These are phyloP conservation scores for Amaranthus hypochondriacus DNA, from an alignment of 148 eudicot species.

Conservation along the genomic window DNA sequence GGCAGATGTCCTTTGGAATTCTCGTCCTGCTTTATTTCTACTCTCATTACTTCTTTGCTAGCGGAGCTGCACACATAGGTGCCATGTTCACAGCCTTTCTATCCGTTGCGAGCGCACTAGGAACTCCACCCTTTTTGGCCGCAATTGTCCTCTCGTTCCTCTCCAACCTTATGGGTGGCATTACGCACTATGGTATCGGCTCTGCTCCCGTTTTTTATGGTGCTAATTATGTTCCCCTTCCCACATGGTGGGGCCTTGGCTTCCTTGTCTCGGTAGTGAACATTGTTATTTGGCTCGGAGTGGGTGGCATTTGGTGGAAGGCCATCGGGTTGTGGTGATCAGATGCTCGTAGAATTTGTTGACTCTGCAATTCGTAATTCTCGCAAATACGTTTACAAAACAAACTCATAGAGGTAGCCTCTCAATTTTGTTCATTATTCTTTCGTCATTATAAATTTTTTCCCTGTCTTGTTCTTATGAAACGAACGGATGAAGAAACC, in stretches of 20 bases:
- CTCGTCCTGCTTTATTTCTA: constrained; percentile 94
- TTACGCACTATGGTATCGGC: constrained; percentile 94
- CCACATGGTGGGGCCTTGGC: constrained; percentile 96
- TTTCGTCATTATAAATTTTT: neutral
- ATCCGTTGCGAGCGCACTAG: constrained; percentile 90
- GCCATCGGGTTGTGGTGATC: constrained; percentile 78
- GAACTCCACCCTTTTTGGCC: constrained; percentile 81
- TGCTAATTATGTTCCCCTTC: constrained; percentile 87
- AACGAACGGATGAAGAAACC: constrained; percentile 13
- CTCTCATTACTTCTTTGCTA: constrained; percentile 96
- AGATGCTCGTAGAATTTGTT: constrained; percentile 21
- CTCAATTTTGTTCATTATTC: constrained; percentile 25
- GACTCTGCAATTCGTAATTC: constrained; percentile 22
- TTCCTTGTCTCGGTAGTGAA: constrained; percentile 81
- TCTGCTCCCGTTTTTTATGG: constrained; percentile 96
- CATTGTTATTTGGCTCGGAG: constrained; percentile 89
- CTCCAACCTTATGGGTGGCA: constrained; percentile 96
- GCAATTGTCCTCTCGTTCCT: constrained; percentile 86
- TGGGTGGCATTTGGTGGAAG: constrained; percentile 98
- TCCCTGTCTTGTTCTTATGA: constrained; percentile 1
- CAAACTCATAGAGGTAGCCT: constrained; percentile 28
- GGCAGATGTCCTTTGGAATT: constrained; percentile 91
- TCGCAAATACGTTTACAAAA: constrained; percentile 9
- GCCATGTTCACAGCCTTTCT: constrained; percentile 97
- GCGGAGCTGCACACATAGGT: constrained; percentile 99